Conservation (phyloP, 768 basidiomycete genomes). For the Lactarius deliciosus region DNA sequence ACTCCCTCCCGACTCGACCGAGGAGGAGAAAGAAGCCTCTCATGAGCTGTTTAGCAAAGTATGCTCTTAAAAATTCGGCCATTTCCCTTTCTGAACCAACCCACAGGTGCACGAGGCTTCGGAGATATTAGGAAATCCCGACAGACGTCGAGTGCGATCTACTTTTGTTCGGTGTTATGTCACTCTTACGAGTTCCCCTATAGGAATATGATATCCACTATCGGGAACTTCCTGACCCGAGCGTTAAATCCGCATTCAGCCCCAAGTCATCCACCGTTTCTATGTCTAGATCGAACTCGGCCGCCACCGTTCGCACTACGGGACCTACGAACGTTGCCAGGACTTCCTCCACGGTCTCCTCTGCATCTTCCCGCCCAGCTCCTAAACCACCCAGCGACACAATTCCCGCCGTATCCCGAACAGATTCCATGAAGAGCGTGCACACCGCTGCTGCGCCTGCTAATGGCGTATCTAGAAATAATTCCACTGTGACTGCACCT, state of each 20-base stretch:
- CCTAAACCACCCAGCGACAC: slow-evolving; percentile 6
- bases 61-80: slow-evolving; percentile 26
- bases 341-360: slow-evolving; percentile 19
- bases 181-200: slow-evolving; percentile 1
- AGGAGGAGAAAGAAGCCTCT: slow-evolving; percentile 51
- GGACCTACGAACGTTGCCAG: slow-evolving; percentile 10
- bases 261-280: slow-evolving; percentile 20
- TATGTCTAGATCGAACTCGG: slow-evolving; percentile 17
- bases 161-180: not conserved
- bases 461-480: slow-evolving; percentile 13
- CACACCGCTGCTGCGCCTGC: not conserved
- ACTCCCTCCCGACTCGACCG: slow-evolving; percentile 52
- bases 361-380: slow-evolving; percentile 8
- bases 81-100: slow-evolving; percentile 28
- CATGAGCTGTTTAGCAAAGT: slow-evolving; percentile 64
- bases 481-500: slow-evolving; percentile 13
- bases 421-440: slow-evolving; percentile 17
- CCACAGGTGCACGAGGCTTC: slow-evolving; percentile 63
- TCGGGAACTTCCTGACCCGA: slow-evolving; percentile 21
- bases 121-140: slow-evolving; percentile 53
- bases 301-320: slow-evolving; percentile 18
- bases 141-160: slow-evolving; percentile 52
- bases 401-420: slow-evolving; percentile 7
- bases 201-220: slow-evolving; percentile 30
- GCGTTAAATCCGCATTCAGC: slow-evolving; percentile 18